A percentile compares a stretch with the other conserved stretches of the same genome.
Conservation (phyloP, 2,329 filamentous ascomycete species). For the Beauveria bassiana region DNA sequence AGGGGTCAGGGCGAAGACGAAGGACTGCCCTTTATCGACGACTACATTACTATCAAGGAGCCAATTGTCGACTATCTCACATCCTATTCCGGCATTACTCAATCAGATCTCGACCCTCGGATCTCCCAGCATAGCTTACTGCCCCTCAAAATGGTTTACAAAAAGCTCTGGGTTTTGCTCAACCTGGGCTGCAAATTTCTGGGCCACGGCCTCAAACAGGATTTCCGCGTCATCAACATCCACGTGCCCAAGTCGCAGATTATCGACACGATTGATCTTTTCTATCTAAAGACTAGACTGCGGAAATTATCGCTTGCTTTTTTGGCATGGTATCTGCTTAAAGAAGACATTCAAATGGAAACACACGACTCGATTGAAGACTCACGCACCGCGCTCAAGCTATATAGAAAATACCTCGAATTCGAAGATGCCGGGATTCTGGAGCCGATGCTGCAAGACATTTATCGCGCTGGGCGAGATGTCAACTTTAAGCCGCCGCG, state of each 20-base stretch:
- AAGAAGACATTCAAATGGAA: slow-evolving; percentile 87
- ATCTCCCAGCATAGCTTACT: slow-evolving; percentile 77
- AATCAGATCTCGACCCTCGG: slow-evolving; percentile 73
- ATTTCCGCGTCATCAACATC: slow-evolving; percentile 98
- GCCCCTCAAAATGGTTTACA: slow-evolving; percentile 85
- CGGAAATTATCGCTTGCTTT: slow-evolving; percentile 90
- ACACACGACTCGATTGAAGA: slow-evolving; percentile 96
- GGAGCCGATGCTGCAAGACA: slow-evolving; percentile 76
- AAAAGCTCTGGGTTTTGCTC: slow-evolving; percentile 93
- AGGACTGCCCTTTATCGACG: slow-evolving; percentile 86
- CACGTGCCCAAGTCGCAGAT: slow-evolving; percentile 85
- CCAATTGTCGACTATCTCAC: slow-evolving; percentile 94
- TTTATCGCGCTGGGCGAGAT: slow-evolving; percentile 54
- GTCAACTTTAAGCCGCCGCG: slow-evolving; percentile 45
- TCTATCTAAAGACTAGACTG: slow-evolving; percentile 71
- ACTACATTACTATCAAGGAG: slow-evolving; percentile 89
- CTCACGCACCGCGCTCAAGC: slow-evolving; percentile 77
- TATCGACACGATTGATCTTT: slow-evolving; percentile 89
- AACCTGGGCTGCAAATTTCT: slow-evolving; percentile 93
- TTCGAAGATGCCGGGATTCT: slow-evolving; percentile 80
- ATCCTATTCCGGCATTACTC: slow-evolving; percentile 83
- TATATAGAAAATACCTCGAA: slow-evolving; percentile 86
- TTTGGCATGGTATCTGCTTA: slow-evolving; percentile 81
- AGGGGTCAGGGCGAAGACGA: slow-evolving; percentile 71
- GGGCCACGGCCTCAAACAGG: slow-evolving; percentile 86